These are phyloP conservation scores for Pseudozyma tsukubaensis DNA, from an alignment of 1,284 basidiomycete genomes.

Conservation along the genomic window DNA sequence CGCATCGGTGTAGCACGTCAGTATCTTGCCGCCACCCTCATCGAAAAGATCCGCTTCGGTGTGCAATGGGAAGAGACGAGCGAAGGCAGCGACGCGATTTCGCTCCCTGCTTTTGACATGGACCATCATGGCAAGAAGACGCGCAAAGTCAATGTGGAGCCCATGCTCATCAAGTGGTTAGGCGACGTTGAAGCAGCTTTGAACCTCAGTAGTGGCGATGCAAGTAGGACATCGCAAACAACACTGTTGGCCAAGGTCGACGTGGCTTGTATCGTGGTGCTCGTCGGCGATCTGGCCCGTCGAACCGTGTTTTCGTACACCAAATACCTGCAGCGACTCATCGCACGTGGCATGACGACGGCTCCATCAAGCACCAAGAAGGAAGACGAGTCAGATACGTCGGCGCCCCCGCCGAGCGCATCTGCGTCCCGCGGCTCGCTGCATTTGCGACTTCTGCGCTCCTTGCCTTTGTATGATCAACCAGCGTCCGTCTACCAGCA, in stretches of 20 bases:
- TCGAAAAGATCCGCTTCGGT: slow-evolving; percentile 75
- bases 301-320: slow-evolving; percentile 82
- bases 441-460: slow-evolving; percentile 58
- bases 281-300: slow-evolving; percentile 83
- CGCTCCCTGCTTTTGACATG: slow-evolving; percentile 34
- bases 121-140: slow-evolving; percentile 37
- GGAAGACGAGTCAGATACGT: neutral
- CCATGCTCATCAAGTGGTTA: slow-evolving; percentile 82
- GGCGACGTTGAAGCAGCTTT: slow-evolving; percentile 67
- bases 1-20: slow-evolving; percentile 77
- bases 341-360: slow-evolving; percentile 75
- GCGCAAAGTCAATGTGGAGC: slow-evolving; percentile 68
- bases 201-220: neutral
- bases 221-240: neutral
- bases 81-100: slow-evolving; percentile 37
- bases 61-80: slow-evolving; percentile 42
- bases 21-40: slow-evolving; percentile 81
- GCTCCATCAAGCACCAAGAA: slow-evolving; percentile 8
- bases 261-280: slow-evolving; percentile 74
- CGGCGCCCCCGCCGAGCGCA: neutral
- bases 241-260: slow-evolving; percentile 24
- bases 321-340: slow-evolving; percentile 84
- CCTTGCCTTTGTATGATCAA: slow-evolving; percentile 53
- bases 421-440: slow-evolving; percentile 30
- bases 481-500: slow-evolving; percentile 53